Evolutionary conservation across 768 basidiomycete genomes (phyloP).

Genomic region (Collybiopsis confluens): DNA sequence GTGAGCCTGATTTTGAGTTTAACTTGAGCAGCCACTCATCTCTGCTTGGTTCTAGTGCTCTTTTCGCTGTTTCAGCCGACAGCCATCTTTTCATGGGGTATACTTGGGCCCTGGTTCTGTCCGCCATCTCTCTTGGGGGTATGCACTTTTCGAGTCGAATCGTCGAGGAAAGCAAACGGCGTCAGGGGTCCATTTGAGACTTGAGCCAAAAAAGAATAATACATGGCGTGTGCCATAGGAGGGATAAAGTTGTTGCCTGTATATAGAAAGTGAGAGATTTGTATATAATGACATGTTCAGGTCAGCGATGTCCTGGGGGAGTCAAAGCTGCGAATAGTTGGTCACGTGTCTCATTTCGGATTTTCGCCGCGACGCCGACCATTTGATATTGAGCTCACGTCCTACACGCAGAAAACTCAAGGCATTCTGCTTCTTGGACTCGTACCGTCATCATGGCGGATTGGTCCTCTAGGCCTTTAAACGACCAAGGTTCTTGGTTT

Average conservation of each 20-base stretch:
- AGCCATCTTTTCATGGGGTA: slow-evolving; percentile 48
- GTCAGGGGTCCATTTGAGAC: neutral
- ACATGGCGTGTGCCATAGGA: too few relatives aligned
- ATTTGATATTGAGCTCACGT: neutral
- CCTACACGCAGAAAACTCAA: slow-evolving; percentile 2
- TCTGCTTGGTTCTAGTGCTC: slow-evolving; percentile 37
- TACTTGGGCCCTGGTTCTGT: slow-evolving; percentile 57
- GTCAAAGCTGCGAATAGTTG: slow-evolving; percentile 1
- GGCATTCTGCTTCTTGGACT: neutral
- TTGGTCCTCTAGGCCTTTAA: slow-evolving; percentile 47
- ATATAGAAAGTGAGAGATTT: too few relatives aligned
- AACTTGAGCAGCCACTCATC: too few relatives aligned
- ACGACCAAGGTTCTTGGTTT: slow-evolving; percentile 45
- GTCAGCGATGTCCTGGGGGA: too few relatives aligned
- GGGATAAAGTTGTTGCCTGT: too few relatives aligned
- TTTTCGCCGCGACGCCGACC: neutral
- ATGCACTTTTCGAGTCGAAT: neutral
- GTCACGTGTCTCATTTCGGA: neutral
- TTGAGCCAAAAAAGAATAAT: too few relatives aligned
- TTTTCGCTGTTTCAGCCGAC: slow-evolving; percentile 52
- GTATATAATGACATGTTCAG: too few relatives aligned
- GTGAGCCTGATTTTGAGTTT: slow-evolving; percentile 23
- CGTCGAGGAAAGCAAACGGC: neutral
- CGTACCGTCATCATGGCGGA: slow-evolving; percentile 45
- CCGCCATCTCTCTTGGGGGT: slow-evolving; percentile 7